Percentiles rank a stretch among this genome's conserved stretches.
phyloP scores from a whole-genome alignment of 176 grass and related monocot genomes.

The Oryza australiensis region DNA sequence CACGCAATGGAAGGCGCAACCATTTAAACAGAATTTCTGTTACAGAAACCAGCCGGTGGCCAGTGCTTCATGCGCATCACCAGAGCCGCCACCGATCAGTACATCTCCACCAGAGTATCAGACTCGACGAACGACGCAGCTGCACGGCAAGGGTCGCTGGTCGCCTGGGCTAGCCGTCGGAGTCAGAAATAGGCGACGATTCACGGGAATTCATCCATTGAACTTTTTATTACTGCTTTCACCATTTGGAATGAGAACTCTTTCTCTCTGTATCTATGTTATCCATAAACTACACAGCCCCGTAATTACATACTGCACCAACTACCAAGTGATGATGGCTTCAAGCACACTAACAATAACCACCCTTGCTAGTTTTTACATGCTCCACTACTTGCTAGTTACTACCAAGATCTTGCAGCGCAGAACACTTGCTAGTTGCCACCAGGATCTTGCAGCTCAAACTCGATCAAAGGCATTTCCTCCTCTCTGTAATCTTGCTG shows the following conservation, averaged over 20 bases:
- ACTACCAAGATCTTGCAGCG: slow-evolving; percentile 3
- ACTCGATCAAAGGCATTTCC: background rate
- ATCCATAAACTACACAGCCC: background rate
- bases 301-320: slow-evolving; percentile 27
- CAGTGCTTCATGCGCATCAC: too few relatives aligned
- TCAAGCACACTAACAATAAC: slow-evolving; percentile 13
- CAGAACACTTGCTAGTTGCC: background rate
- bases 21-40: background rate
- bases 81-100: background rate
- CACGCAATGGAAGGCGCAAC: background rate
- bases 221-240: background rate
- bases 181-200: background rate
- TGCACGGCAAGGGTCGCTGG: too few relatives aligned
- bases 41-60: background rate
- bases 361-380: slow-evolving; percentile 10
- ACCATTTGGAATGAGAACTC: background rate
- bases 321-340: background rate
- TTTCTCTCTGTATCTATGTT: background rate
- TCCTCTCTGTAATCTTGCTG: background rate
- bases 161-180: background rate
- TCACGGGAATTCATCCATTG: background rate
- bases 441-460: background rate
- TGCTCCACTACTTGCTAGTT: slow-evolving; percentile 13
- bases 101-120: too few relatives aligned
- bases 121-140: too few relatives aligned